phyloP scores from a whole-genome alignment of 2,329 filamentous ascomycete genomes.

The Exserohilum rostratum region DNA sequence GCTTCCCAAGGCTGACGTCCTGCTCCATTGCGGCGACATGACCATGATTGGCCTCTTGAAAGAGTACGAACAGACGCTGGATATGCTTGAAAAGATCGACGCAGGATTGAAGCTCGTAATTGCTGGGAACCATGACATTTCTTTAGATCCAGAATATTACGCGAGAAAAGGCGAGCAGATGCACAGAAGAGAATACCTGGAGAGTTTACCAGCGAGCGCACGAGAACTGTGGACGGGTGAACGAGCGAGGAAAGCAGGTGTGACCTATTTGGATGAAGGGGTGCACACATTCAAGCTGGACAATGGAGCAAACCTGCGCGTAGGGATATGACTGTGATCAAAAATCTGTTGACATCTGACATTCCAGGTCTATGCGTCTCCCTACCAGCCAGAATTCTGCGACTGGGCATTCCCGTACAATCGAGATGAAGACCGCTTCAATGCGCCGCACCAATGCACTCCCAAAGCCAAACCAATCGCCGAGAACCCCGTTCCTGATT shows the following conservation, averaged over 20 bases:
- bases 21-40: conserved; percentile 65
- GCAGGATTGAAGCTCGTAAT: conserved; percentile 67
- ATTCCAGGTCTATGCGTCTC: conserved; percentile 58
- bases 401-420: conserved; percentile 63
- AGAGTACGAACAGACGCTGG: conserved; percentile 57
- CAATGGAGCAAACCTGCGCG: conserved; percentile 57
- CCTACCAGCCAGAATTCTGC: conserved; percentile 63
- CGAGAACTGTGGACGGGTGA: conserved; percentile 56
- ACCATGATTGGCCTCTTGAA: conserved; percentile 57
- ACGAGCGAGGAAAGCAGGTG: conserved; percentile 53
- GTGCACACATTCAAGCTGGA: conserved; percentile 53
- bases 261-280: conserved; percentile 64
- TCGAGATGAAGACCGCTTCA: conserved; percentile 59
- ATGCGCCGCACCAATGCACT: conserved; percentile 43
- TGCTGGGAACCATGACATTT: conserved; percentile 64
- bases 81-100: conserved; percentile 56
- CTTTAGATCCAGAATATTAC: conserved; percentile 61
- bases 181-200: conserved; percentile 30
- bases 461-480: conserved; percentile 37
- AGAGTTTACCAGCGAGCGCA: conserved; percentile 34
- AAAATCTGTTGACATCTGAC: background rate
- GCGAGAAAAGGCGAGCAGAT: conserved; percentile 31
- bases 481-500: conserved; percentile 53
- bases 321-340: conserved; percentile 14
- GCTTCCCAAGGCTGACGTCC: conserved; percentile 58